phyloP scores from a whole-genome alignment of 2,329 filamentous ascomycete species.

The Epichloe bromicola region DNA sequence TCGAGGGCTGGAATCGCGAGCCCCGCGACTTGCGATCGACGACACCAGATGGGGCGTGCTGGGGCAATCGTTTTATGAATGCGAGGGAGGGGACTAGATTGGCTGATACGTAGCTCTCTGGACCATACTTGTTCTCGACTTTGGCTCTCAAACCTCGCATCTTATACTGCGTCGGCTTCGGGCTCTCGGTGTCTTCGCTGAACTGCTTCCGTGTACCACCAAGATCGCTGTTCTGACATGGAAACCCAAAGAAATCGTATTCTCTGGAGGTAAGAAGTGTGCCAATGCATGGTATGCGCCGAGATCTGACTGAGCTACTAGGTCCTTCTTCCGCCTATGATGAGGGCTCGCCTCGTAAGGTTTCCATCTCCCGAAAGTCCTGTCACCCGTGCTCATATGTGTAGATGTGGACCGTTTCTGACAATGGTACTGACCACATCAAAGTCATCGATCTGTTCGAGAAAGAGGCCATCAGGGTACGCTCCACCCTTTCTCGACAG shows the following conservation, averaged over 20 bases:
- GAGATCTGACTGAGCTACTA: slow-evolving; percentile 4
- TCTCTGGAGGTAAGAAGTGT: slow-evolving; percentile 23
- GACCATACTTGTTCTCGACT: slow-evolving; percentile 60
- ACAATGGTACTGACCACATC: slow-evolving; percentile 45
- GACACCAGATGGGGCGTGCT: no score
- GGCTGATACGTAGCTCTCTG: slow-evolving; percentile 13
- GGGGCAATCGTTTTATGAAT: no score
- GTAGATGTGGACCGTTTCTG: slow-evolving; percentile 49
- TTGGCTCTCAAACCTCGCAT: slow-evolving; percentile 47
- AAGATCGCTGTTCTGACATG: slow-evolving; percentile 64
- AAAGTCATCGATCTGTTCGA: slow-evolving; percentile 56
- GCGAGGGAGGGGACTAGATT: no score
- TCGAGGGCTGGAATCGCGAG: no score
- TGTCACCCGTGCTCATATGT: background rate
- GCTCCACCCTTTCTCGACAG: no score
- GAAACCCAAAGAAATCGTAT: slow-evolving; percentile 72
- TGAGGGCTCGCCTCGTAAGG: slow-evolving; percentile 38
- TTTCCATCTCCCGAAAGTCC: slow-evolving; percentile 16
- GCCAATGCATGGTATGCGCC: background rate
- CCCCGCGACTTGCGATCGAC: no score
- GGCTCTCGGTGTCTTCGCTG: slow-evolving; percentile 47
- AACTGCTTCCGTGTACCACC: slow-evolving; percentile 78
- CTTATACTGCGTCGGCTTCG: slow-evolving; percentile 61
- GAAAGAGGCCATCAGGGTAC: slow-evolving; percentile 42
- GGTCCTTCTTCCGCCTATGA: slow-evolving; percentile 67